phyloP scores from a whole-genome alignment of 495 filamentous ascomycete genomes.

The Hyaloscypha variabilis region DNA sequence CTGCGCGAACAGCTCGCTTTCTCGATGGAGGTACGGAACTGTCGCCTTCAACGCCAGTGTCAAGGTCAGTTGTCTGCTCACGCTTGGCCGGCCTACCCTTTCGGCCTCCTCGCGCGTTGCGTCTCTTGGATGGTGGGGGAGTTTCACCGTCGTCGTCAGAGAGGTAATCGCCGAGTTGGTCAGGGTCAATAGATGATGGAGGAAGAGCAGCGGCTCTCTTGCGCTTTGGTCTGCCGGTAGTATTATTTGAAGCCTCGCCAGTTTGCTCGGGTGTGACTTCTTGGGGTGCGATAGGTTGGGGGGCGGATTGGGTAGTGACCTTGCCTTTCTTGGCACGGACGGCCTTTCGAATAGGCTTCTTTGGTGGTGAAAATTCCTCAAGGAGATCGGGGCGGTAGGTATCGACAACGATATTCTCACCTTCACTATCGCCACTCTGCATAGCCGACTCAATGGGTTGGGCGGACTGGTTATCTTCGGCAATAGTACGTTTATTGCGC shows the following conservation, averaged over 20 bases:
- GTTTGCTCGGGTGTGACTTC: not conserved
- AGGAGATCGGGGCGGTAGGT: not conserved
- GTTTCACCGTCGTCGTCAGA: not conserved
- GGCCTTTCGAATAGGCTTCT: not conserved
- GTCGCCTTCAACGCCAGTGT: not conserved
- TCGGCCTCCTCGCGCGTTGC: not conserved
- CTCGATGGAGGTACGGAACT: constrained; percentile 1
- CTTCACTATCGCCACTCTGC: not conserved
- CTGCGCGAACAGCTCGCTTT: not conserved
- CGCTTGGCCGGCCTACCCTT: not conserved
- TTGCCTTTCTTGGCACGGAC: not conserved
- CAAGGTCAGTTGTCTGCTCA: constrained; percentile 5
- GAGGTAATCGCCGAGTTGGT: not conserved
- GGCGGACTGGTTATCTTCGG: not conserved
- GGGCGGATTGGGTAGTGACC: not conserved
- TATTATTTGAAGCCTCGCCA: constrained; percentile 1
- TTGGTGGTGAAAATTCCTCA: not conserved
- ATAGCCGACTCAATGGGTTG: not conserved
- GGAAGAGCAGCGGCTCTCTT: constrained; percentile 6
- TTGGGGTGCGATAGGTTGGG: not conserved
- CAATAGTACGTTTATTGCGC: not conserved
- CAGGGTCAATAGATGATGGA: constrained; percentile 1
- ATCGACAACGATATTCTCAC: constrained; percentile 6
- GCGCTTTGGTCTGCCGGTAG: constrained; percentile 2
- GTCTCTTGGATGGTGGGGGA: not conserved